Base-by-base conservation (phyloP, 176 grass and related monocot genomes). In the Juncus inflexus region DNA sequence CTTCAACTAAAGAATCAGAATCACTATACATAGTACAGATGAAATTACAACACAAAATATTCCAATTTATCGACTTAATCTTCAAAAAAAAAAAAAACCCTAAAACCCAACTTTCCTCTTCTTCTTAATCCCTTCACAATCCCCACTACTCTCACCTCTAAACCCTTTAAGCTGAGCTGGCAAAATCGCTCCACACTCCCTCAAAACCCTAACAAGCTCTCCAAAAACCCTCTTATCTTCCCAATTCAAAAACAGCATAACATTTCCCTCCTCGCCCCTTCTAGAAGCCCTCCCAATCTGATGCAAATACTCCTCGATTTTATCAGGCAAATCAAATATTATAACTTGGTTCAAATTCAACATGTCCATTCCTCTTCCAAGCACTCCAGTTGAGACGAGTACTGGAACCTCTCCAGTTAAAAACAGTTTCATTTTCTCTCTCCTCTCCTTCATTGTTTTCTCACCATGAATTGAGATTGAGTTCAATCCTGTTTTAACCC, bases 251-350 rank as follows among this genome's bases (percentile, higher is more conserved):
- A 91, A 89, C 45, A 82, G 42, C 72, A 97, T 72, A 62, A 87
- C 79, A 16, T 50, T 74, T 52, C 92, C 87, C 38, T 86, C 91
- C 13, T 83, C 79, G 40, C 92, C 85, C 82, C 83, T 89, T 58
- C 85, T 79, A 72, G 85, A 91, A 71, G 92, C 92, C 60, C 87
- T 88, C 76, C 92, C 87, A 79, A 91, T 74, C 70, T 86, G 82
- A 75, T 97, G 87, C 80, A 84, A 64, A 84, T 89, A 97, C 76
- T 97, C 85, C 55, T 89, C 82, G 37, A 97, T 91, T 52, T 84
- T 88, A 77, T 78, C 89, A 53, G 87, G 87, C 83, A 91, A 81
- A 56, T 97, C 92, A 91, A 97, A 91, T 35, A 91, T 74, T 81
- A 97, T 86, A 56, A 91, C 85, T 64, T 97, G 85, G 19, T 42